Conservation (phyloP, 192 early-diverging fungal species). For the Coemansia sp. region DNA sequence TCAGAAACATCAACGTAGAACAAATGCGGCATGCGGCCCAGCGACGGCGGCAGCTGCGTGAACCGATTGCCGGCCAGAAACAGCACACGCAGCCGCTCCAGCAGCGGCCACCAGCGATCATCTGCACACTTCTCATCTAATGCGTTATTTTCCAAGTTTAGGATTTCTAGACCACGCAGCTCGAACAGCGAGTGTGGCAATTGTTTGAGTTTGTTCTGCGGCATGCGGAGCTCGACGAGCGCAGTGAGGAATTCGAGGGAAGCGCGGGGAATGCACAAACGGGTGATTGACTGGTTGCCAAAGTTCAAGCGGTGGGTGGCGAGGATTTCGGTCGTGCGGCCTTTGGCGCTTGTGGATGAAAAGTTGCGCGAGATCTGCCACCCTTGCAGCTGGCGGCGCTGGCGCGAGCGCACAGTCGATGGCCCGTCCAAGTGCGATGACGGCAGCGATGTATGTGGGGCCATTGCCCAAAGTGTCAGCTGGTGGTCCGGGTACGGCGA, state of each 20-base stretch:
- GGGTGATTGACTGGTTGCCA: constrained; percentile 34
- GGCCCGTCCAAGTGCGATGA: neutral
- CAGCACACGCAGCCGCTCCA: constrained; percentile 36
- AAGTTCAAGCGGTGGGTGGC: constrained; percentile 47
- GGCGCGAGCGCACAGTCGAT: neutral
- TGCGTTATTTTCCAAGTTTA: constrained; percentile 42
- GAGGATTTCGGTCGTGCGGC: constrained; percentile 36
- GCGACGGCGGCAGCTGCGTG: constrained; percentile 23
- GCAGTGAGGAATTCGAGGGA: constrained; percentile 17
- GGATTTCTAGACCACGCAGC: constrained; percentile 41
- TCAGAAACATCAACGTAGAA: constrained; percentile 51
- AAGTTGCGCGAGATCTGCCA: constrained; percentile 50
- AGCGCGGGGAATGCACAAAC: constrained; percentile 25
- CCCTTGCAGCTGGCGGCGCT: constrained; percentile 25
- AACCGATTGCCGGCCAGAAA: constrained; percentile 40
- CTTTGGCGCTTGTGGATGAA: neutral
- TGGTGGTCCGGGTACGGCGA: constrained; percentile 51
- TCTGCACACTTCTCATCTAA: constrained; percentile 19
- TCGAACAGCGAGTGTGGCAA: constrained; percentile 37
- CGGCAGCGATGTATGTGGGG: neutral
- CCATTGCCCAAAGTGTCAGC: constrained; percentile 47
- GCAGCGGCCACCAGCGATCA: constrained; percentile 18
- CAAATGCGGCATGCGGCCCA: constrained; percentile 36
- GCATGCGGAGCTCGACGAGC: constrained; percentile 46
- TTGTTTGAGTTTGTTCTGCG: constrained; percentile 38